Conservation (phyloP, 306 rosid species). For the Gynostemma pentaphyllum region DNA sequence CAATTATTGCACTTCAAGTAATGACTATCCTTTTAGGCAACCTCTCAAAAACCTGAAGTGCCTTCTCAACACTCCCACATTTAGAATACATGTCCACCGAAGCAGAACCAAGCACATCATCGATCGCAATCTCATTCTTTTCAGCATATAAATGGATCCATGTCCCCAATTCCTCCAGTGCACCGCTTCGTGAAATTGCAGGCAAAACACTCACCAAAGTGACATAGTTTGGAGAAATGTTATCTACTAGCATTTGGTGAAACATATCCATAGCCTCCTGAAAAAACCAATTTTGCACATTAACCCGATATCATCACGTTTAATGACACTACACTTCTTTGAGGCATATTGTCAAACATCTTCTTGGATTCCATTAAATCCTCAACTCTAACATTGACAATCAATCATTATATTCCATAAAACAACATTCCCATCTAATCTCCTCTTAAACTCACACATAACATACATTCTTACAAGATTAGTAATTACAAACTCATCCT, state of each 20-base stretch:
- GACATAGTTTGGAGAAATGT: conserved; percentile 44
- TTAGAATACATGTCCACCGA: conserved; percentile 63
- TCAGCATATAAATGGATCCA: conserved; percentile 62
- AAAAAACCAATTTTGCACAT: conserved; percentile 52
- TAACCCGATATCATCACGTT: conserved; percentile 63
- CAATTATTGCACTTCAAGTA: conserved; percentile 54
- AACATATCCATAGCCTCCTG: conserved; percentile 50
- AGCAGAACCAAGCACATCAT: conserved; percentile 73
- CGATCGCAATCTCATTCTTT: conserved; percentile 34
- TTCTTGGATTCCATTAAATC: conserved; percentile 32
- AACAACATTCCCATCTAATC: conserved; percentile 49
- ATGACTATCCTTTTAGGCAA: conserved; percentile 46
- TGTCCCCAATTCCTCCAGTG: conserved; percentile 58
- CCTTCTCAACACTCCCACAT: conserved; percentile 72
- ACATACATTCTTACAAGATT: conserved; percentile 65
- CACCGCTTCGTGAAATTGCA: conserved; percentile 55
- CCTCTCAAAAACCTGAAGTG: conserved; percentile 51
- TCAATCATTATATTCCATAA: conserved; percentile 58
- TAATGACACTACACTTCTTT: conserved; percentile 68
- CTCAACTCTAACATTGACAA: conserved; percentile 48
- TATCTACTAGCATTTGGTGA: conserved; percentile 41
- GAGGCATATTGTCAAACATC: conserved; percentile 48
- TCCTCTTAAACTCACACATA: conserved; percentile 44
- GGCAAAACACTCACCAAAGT: conserved; percentile 65
- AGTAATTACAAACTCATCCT: conserved; percentile 50